A percentile compares a stretch with the other conserved stretches of the same genome.
Conservation (phyloP, 192 early-diverging fungal genomes). For the Physocladia obscura region DNA sequence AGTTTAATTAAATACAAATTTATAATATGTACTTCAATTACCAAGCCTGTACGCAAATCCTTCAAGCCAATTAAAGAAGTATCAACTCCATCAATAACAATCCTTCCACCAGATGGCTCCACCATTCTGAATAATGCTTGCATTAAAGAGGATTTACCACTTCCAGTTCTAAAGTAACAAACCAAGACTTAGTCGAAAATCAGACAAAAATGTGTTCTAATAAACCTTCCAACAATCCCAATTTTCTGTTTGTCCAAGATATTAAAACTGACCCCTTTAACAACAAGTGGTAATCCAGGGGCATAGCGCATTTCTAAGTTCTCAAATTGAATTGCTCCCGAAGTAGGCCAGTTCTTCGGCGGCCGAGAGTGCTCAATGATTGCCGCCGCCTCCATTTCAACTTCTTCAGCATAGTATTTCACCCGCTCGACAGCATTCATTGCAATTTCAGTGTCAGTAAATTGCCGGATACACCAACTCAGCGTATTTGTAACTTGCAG, state of each 20-base stretch:
- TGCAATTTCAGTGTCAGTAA: constrained; percentile 63
- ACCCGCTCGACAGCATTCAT: constrained; percentile 64
- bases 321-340: constrained; percentile 45
- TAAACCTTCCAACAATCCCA: constrained; percentile 51
- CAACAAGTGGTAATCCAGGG: constrained; percentile 47
- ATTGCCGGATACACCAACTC: constrained; percentile 78
- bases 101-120: constrained; percentile 54
- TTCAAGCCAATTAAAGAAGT: constrained; percentile 59
- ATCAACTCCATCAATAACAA: constrained; percentile 72
- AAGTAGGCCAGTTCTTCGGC: constrained; percentile 46
- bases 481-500: constrained; percentile 75
- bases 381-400: constrained; percentile 43
- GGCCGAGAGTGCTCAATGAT: constrained; percentile 31
- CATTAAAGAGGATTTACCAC: constrained; percentile 75
- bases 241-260: constrained; percentile 46
- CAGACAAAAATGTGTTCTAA: background rate
- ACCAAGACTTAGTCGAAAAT: background rate
- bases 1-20: constrained; percentile 59
- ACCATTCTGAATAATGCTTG: constrained; percentile 74
- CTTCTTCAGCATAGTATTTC: constrained; percentile 44
- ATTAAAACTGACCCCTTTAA: constrained; percentile 42
- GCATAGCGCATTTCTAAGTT: constrained; percentile 48
- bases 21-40: constrained; percentile 56
- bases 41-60: constrained; percentile 56
- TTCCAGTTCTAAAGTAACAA: constrained; percentile 60